These are phyloP conservation scores for Boletus patriciae DNA, from an alignment of 768 basidiomycete genomes.

Conservation along the genomic window DNA sequence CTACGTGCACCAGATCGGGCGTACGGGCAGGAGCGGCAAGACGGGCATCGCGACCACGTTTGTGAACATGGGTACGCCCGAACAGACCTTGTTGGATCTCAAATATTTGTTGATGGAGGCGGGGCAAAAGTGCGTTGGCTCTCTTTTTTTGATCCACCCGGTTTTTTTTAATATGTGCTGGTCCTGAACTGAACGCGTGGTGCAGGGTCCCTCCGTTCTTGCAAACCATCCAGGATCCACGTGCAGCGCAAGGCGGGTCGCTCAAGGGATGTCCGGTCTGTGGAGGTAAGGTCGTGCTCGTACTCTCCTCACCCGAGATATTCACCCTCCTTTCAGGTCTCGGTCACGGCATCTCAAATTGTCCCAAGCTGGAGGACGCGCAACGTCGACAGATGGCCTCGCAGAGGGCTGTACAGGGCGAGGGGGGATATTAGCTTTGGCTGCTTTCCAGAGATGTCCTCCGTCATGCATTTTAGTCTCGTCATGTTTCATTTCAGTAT, in stretches of 20 bases:
- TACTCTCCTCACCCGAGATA: background rate
- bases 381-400: slow-evolving; percentile 90
- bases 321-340: slow-evolving; percentile 53
- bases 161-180: background rate
- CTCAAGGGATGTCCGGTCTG: slow-evolving; percentile 93
- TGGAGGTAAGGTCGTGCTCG: slow-evolving; percentile 58
- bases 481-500: slow-evolving; percentile 1
- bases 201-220: slow-evolving; percentile 91
- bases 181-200: background rate
- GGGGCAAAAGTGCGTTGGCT: slow-evolving; percentile 83
- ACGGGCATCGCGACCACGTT: slow-evolving; percentile 99
- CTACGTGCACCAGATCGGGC: slow-evolving; percentile 98
- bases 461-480: background rate
- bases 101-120: slow-evolving; percentile 97
- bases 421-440: slow-evolving; percentile 36
- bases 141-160: background rate
- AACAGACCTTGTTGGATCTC: slow-evolving; percentile 94
- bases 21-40: slow-evolving; percentile 96
- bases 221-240: slow-evolving; percentile 85
- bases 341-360: slow-evolving; percentile 91
- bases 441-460: background rate
- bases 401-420: slow-evolving; percentile 68
- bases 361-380: slow-evolving; percentile 94
- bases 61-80: slow-evolving; percentile 96
- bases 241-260: slow-evolving; percentile 72